Evolutionary conservation across 768 basidiomycete genomes (phyloP).

Genomic region (Lactifluus pinguis): DNA sequence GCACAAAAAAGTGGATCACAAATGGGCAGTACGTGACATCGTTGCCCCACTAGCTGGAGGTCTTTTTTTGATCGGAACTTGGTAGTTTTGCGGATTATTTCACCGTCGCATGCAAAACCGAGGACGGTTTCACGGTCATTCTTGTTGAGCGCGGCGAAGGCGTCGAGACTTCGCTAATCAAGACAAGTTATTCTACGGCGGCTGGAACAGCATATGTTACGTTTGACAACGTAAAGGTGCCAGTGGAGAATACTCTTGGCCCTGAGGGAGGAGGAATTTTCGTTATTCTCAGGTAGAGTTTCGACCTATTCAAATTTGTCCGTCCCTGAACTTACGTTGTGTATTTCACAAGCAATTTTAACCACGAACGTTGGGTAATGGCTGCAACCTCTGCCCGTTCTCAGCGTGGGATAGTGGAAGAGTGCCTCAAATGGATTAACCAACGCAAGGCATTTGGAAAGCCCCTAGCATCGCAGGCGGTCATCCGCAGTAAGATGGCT

Average conservation of each 20-base stretch:
- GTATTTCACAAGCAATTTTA: slow-evolving; percentile 62
- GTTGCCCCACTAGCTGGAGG: background rate
- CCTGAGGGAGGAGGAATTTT: slow-evolving; percentile 66
- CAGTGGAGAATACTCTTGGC: slow-evolving; percentile 81
- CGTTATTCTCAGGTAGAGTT: slow-evolving; percentile 43
- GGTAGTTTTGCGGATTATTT: slow-evolving; percentile 44
- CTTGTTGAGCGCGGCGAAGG: slow-evolving; percentile 76
- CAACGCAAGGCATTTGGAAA: slow-evolving; percentile 92
- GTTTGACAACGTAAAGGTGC: slow-evolving; percentile 79
- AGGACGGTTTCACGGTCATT: slow-evolving; percentile 74
- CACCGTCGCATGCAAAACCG: slow-evolving; percentile 66
- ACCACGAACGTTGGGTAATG: slow-evolving; percentile 94
- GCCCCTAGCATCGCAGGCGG: slow-evolving; percentile 71
- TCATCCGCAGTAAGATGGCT: slow-evolving; percentile 83
- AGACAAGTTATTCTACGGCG: slow-evolving; percentile 80
- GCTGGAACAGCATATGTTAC: slow-evolving; percentile 84
- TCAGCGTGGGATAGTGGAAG: slow-evolving; percentile 69
- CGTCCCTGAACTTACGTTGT: background rate
- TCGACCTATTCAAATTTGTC: background rate
- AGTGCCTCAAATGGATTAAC: slow-evolving; percentile 82
- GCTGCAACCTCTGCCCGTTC: slow-evolving; percentile 54
- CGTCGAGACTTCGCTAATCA: slow-evolving; percentile 78
- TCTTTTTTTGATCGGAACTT: background rate
- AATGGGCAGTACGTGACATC: slow-evolving; percentile 45
- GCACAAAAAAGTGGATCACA: slow-evolving; percentile 86